phyloP scores from a whole-genome alignment of 2,329 filamentous ascomycete species.

The Alternaria brassicae region DNA sequence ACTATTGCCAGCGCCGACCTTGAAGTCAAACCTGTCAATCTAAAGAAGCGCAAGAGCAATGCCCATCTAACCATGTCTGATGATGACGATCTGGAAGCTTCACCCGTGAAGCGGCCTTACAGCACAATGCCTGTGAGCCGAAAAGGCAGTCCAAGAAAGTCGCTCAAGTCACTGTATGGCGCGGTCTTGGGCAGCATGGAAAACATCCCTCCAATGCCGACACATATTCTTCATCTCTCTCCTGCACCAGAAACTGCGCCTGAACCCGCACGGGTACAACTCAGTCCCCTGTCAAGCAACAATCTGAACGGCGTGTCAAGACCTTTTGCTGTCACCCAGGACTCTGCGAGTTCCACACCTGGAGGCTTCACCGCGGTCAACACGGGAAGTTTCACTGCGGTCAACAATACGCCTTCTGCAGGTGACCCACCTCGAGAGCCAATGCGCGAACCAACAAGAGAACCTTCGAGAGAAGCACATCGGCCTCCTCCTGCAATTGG shows the following conservation, averaged over 20 bases:
- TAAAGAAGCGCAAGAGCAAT: slow-evolving; percentile 46
- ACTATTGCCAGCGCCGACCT: slow-evolving; percentile 29
- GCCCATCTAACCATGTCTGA: slow-evolving; percentile 41
- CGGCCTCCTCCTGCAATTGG: slow-evolving; percentile 16
- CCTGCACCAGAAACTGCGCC: slow-evolving; percentile 24
- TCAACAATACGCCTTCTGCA: slow-evolving; percentile 28
- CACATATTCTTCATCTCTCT: slow-evolving; percentile 25
- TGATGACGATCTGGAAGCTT: slow-evolving; percentile 35
- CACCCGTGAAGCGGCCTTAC: slow-evolving; percentile 41
- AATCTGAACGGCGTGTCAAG: slow-evolving; percentile 38
- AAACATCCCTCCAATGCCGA: slow-evolving; percentile 36
- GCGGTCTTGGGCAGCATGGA: slow-evolving; percentile 33
- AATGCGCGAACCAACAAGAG: slow-evolving; percentile 21
- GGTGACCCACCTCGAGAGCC: slow-evolving; percentile 22
- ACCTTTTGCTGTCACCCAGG: slow-evolving; percentile 17
- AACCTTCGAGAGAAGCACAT: slow-evolving; percentile 19
- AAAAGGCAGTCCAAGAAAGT: slow-evolving; percentile 40
- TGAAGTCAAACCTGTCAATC: slow-evolving; percentile 31
- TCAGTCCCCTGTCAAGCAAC: slow-evolving; percentile 39
- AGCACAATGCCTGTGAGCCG: slow-evolving; percentile 36
- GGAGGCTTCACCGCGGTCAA: slow-evolving; percentile 38
- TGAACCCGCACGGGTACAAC: slow-evolving; percentile 34
- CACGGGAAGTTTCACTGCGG: slow-evolving; percentile 32
- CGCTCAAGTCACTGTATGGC: slow-evolving; percentile 33
- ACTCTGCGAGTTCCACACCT: slow-evolving; percentile 16